These are phyloP conservation scores for Glycine latifolia DNA, from an alignment of 306 rosid species.

Conservation along the genomic window DNA sequence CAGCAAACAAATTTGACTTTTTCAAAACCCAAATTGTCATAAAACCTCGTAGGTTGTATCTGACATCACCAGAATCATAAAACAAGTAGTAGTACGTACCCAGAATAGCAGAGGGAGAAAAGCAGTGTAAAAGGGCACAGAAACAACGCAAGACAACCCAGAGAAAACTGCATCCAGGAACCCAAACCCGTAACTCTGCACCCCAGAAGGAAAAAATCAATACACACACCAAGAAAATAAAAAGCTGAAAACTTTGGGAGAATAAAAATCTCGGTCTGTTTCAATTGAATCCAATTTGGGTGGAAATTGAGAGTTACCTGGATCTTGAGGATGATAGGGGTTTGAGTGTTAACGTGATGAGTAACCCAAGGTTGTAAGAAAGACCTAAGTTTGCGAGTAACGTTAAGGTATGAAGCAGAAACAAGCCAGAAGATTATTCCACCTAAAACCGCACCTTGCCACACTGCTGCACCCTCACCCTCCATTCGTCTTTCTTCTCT, in stretches of 20 bases:
- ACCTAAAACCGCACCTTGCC: slow-evolving; percentile 76
- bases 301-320: slow-evolving; percentile 63
- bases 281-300: background rate
- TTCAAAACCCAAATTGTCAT: background rate
- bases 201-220: slow-evolving; percentile 4
- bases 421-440: slow-evolving; percentile 71
- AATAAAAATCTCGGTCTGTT: slow-evolving; percentile 29
- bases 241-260: background rate
- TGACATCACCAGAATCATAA: background rate
- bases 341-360: slow-evolving; percentile 64
- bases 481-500: slow-evolving; percentile 60
- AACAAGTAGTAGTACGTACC: slow-evolving; percentile 56
- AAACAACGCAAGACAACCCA: slow-evolving; percentile 80
- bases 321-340: slow-evolving; percentile 71
- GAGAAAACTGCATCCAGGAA: slow-evolving; percentile 80
- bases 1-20: slow-evolving; percentile 14
- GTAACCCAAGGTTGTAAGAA: slow-evolving; percentile 75
- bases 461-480: slow-evolving; percentile 50
- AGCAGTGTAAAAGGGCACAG: slow-evolving; percentile 94
- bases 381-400: slow-evolving; percentile 80
- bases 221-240: slow-evolving; percentile 5
- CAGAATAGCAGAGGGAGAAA: slow-evolving; percentile 95
- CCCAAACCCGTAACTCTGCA: slow-evolving; percentile 67
- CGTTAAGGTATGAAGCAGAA: slow-evolving; percentile 66
- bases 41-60: no score